Conservation (phyloP, 73 alveolate species). For the Breviolum minutum region DNA sequence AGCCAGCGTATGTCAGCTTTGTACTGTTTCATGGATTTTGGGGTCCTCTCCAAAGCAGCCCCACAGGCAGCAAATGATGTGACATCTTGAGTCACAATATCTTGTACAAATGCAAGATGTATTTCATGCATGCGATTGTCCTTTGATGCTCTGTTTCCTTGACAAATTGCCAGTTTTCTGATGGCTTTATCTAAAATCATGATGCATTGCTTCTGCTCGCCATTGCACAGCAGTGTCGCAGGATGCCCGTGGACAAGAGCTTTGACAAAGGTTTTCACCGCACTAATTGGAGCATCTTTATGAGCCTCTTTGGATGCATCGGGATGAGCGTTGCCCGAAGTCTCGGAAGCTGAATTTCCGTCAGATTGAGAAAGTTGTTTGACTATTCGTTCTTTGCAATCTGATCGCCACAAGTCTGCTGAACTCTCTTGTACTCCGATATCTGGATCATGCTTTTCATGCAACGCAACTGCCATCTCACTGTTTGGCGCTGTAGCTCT, state of each 20-base stretch:
- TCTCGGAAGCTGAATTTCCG: not conserved
- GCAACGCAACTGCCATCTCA: not conserved
- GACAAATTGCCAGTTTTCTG: not conserved
- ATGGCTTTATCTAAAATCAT: slow-evolving; percentile 19
- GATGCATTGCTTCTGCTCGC: slow-evolving; percentile 21
- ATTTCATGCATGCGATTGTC: not conserved
- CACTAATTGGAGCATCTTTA: not conserved
- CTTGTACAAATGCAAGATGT: slow-evolving; percentile 4
- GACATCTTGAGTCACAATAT: slow-evolving; percentile 4
- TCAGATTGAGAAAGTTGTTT: not conserved
- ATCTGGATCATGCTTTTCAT: not conserved
- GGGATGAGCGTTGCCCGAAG: not conserved
- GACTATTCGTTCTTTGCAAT: no score
- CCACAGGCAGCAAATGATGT: not conserved
- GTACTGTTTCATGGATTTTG: not conserved
- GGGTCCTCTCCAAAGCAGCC: not conserved
- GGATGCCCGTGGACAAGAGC: slow-evolving; percentile 16
- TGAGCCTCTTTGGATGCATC: not conserved
- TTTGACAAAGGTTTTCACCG: slow-evolving; percentile 7
- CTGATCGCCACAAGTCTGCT: no score
- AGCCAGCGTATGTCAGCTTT: slow-evolving; percentile 33
- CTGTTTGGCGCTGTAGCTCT: not conserved
- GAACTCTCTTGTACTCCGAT: no score
- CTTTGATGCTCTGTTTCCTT: not conserved
- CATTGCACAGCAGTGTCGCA: not conserved